Percentiles rank a stretch among this genome's conserved stretches.
These are phyloP conservation scores for Xylaria sp. DNA, from an alignment of 2,329 filamentous ascomycete genomes.

Conservation along the genomic window DNA sequence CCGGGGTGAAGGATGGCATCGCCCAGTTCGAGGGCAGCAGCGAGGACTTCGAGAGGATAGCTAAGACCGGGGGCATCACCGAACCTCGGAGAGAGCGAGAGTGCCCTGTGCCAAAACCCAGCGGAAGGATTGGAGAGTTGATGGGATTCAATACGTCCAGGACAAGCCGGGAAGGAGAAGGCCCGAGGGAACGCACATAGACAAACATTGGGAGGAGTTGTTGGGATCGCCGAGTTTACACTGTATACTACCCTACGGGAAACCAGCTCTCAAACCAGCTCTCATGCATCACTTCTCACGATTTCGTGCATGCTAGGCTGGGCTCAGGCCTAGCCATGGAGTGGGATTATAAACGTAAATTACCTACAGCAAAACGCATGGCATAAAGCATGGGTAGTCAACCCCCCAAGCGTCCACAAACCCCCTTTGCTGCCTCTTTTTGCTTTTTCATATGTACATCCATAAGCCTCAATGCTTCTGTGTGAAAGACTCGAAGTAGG, in stretches of 20 bases:
- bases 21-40: conserved; percentile 26
- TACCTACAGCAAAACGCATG: too few relatives aligned
- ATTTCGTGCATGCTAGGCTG: too few relatives aligned
- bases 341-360: too few relatives aligned
- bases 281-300: too few relatives aligned
- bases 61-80: conserved; percentile 4
- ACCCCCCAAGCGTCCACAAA: too few relatives aligned
- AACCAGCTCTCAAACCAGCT: too few relatives aligned
- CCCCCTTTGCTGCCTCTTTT: too few relatives aligned
- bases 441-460: too few relatives aligned
- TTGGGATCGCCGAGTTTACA: not conserved
- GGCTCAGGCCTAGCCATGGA: too few relatives aligned
- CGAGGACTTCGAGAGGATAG: conserved; percentile 38
- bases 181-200: conserved; percentile 10
- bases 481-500: too few relatives aligned
- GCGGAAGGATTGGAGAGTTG: conserved; percentile 74
- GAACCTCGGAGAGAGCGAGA: conserved; percentile 60
- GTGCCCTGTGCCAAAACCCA: conserved; percentile 91
- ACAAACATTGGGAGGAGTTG: not conserved
- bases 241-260: conserved; percentile 3
- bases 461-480: too few relatives aligned
- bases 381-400: too few relatives aligned
- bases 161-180: conserved; percentile 4
- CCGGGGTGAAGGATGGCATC: conserved; percentile 46
- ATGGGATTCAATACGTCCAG: conserved; percentile 64